phyloP scores from a whole-genome alignment of 306 rosid genomes.

The Vigna nakashimae region DNA sequence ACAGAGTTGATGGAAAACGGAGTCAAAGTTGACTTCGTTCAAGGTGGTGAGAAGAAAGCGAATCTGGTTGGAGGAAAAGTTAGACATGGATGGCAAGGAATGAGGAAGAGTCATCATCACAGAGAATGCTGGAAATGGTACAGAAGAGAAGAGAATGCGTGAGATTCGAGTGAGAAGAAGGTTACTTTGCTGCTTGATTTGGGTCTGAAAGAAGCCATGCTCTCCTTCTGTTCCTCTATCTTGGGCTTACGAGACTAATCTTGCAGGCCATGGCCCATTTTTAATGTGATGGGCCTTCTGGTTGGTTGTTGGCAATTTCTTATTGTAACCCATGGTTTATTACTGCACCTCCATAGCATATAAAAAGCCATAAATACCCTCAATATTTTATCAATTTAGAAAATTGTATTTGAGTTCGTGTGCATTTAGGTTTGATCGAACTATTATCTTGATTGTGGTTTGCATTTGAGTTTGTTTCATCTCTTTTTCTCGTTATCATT shows the following conservation, averaged over 20 bases:
- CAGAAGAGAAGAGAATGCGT: neutral
- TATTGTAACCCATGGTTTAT: too few relatives aligned
- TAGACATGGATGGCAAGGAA: conserved; percentile 56
- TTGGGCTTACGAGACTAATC: neutral
- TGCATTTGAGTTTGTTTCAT: too few relatives aligned
- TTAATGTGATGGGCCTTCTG: neutral
- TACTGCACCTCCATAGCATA: too few relatives aligned
- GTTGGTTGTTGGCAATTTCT: neutral
- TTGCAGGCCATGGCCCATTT: neutral
- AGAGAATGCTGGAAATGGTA: neutral
- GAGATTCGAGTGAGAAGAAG: conserved; percentile 5
- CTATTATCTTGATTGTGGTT: too few relatives aligned
- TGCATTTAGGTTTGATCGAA: too few relatives aligned
- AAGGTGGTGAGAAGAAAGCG: conserved; percentile 82
- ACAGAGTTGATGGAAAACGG: conserved; percentile 71
- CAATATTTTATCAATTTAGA: too few relatives aligned
- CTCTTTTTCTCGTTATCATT: too few relatives aligned
- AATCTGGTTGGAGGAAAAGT: conserved; percentile 78
- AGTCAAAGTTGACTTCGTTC: conserved; percentile 76
- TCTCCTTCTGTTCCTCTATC: neutral
- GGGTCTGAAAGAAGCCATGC: neutral
- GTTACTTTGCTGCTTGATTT: neutral
- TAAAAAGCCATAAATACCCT: too few relatives aligned
- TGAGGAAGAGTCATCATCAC: neutral
- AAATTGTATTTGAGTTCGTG: too few relatives aligned